phyloP scores from a whole-genome alignment of 1,139 yeast species.

The Diutina ranongensis region DNA sequence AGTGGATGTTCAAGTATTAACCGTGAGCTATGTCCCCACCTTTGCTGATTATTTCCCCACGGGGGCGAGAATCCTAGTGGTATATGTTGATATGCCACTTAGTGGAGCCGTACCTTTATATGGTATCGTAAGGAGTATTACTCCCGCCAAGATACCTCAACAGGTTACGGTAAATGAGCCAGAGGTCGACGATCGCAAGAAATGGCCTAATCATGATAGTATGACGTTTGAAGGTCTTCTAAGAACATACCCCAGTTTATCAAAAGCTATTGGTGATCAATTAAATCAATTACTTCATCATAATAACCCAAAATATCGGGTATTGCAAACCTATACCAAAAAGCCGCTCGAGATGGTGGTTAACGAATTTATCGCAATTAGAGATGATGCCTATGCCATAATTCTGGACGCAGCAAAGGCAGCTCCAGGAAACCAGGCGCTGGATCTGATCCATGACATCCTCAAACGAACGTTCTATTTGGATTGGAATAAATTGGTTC shows the following conservation, averaged over 20 bases:
- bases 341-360: neutral
- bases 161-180: too few relatives aligned
- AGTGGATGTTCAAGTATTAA: slow-evolving; percentile 31
- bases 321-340: neutral
- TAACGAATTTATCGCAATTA: neutral
- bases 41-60: slow-evolving; percentile 36
- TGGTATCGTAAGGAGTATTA: slow-evolving; percentile 6
- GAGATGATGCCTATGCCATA: slow-evolving; percentile 1
- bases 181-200: too few relatives aligned
- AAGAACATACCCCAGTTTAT: slow-evolving; percentile 34
- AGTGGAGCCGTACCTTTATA: slow-evolving; percentile 16
- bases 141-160: too few relatives aligned
- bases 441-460: neutral
- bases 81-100: slow-evolving; percentile 38
- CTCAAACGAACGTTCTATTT: slow-evolving; percentile 25
- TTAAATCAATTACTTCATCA: slow-evolving; percentile 34
- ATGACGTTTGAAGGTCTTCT: slow-evolving; percentile 23
- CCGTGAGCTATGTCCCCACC: slow-evolving; percentile 32
- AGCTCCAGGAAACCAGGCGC: neutral
- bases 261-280: slow-evolving; percentile 35
- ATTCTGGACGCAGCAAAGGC: neutral
- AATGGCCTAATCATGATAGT: too few relatives aligned
- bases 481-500: slow-evolving; percentile 45
- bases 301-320: slow-evolving; percentile 23
- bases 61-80: slow-evolving; percentile 39